These are phyloP conservation scores for Vigna nakashimae DNA, from an alignment of 306 rosid species.

Conservation along the genomic window DNA sequence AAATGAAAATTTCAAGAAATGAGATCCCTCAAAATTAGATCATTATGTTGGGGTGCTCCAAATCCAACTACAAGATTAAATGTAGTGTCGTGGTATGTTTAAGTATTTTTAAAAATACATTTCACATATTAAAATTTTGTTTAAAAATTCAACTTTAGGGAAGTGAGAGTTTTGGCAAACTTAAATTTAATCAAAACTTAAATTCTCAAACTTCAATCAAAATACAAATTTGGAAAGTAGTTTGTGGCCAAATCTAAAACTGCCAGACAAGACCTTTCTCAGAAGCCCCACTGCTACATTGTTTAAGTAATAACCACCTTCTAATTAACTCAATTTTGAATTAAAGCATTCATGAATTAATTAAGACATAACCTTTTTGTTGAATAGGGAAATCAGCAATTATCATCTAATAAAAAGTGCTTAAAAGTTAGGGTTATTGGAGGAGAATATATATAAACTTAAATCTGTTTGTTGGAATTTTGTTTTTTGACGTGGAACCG, in stretches of 20 bases:
- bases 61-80: too few relatives aligned
- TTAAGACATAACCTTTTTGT: not conserved
- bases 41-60: too few relatives aligned
- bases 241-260: not conserved
- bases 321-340: conserved; percentile 9
- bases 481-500: conserved; percentile 33
- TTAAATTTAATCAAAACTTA: too few relatives aligned
- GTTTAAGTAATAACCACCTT: conserved; percentile 6
- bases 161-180: too few relatives aligned
- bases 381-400: not conserved
- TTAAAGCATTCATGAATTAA: not conserved
- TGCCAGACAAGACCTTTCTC: not conserved
- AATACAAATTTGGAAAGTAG: not conserved
- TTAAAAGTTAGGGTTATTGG: conserved; percentile 20
- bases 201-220: too few relatives aligned
- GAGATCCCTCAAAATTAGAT: not conserved
- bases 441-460: not conserved
- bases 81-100: too few relatives aligned
- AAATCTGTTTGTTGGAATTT: conserved; percentile 16
- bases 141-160: too few relatives aligned
- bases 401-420: not conserved
- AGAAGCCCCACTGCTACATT: not conserved
- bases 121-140: too few relatives aligned
- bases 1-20: not conserved
- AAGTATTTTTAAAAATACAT: too few relatives aligned